Evolutionary conservation across 208 protist species (phyloP).

Genomic region (Novymonas esmeraldas): DNA sequence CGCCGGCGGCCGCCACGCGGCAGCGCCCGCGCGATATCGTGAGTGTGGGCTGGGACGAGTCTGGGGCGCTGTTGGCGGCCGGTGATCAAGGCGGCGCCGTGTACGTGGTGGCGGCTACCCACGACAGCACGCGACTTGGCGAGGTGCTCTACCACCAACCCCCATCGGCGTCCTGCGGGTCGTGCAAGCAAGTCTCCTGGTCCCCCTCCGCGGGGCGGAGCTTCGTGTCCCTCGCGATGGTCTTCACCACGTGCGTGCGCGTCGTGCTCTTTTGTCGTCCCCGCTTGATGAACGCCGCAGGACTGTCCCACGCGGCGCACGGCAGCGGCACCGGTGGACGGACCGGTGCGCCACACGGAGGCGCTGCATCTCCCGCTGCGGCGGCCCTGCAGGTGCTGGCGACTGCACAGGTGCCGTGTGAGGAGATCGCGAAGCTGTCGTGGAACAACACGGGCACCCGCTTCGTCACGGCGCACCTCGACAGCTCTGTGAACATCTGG

Average conservation of each 20-base stretch:
- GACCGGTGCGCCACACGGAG: neutral
- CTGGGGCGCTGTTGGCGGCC: slow-evolving; percentile 62
- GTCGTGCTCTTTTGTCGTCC: slow-evolving; percentile 75
- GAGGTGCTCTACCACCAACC: slow-evolving; percentile 34
- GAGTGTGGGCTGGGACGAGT: slow-evolving; percentile 69
- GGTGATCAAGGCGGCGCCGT: slow-evolving; percentile 54
- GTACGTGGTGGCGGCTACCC: slow-evolving; percentile 49
- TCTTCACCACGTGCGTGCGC: slow-evolving; percentile 44
- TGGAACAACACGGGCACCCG: slow-evolving; percentile 86
- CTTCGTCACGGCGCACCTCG: slow-evolving; percentile 80
- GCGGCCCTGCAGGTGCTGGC: slow-evolving; percentile 49
- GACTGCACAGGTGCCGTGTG: slow-evolving; percentile 39
- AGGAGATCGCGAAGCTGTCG: slow-evolving; percentile 67
- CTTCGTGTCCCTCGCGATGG: slow-evolving; percentile 75
- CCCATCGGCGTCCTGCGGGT: slow-evolving; percentile 1
- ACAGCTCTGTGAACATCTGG: slow-evolving; percentile 77
- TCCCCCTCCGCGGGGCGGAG: slow-evolving; percentile 75
- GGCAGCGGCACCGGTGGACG: neutral
- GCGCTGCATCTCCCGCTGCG: neutral
- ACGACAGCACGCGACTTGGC: slow-evolving; percentile 38
- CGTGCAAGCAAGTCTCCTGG: slow-evolving; percentile 71
- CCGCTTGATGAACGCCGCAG: slow-evolving; percentile 31
- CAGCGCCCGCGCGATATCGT: slow-evolving; percentile 35
- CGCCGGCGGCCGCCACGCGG: neutral
- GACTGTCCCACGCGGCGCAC: slow-evolving; percentile 21